phyloP scores from a whole-genome alignment of 768 basidiomycete species.

The Pluteus cervinus region DNA sequence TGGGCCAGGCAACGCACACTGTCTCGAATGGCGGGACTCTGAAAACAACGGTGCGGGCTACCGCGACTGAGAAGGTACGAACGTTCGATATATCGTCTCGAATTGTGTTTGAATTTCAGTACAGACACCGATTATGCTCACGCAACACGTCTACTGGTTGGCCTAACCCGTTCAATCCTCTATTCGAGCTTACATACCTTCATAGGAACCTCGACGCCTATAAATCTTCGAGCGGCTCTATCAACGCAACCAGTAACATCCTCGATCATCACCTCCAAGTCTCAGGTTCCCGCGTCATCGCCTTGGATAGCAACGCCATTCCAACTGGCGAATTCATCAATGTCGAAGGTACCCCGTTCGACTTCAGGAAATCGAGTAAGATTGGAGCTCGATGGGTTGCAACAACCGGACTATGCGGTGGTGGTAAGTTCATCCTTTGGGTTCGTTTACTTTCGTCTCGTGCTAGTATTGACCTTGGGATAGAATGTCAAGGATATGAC shows the following conservation, averaged over 20 bases:
- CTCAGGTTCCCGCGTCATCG: conserved; percentile 29
- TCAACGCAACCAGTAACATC: conserved; percentile 28
- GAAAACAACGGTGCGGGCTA: conserved; percentile 37
- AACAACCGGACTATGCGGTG: conserved; percentile 21
- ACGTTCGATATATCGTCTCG: neutral
- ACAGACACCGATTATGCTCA: conserved; percentile 52
- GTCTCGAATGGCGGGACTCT: conserved; percentile 38
- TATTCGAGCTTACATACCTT: neutral
- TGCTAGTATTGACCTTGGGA: neutral
- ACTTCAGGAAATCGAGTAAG: conserved; percentile 30
- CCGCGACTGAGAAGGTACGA: conserved; percentile 34
- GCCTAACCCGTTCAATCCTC: conserved; percentile 2
- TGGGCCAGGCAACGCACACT: conserved; percentile 37
- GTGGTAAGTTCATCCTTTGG: conserved; percentile 13
- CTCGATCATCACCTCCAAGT: conserved; percentile 25
- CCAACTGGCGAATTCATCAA: conserved; percentile 31
- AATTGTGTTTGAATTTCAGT: neutral
- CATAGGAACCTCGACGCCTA: conserved; percentile 48
- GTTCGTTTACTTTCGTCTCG: no score
- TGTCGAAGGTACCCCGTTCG: conserved; percentile 27
- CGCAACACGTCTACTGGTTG: conserved; percentile 49
- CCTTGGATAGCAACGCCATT: conserved; percentile 28
- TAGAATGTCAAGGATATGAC: conserved; percentile 45
- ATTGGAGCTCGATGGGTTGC: conserved; percentile 30
- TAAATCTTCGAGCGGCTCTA: no score